Conservation (phyloP, 2,329 filamentous ascomycete species). For the Calonectria pteridis region DNA sequence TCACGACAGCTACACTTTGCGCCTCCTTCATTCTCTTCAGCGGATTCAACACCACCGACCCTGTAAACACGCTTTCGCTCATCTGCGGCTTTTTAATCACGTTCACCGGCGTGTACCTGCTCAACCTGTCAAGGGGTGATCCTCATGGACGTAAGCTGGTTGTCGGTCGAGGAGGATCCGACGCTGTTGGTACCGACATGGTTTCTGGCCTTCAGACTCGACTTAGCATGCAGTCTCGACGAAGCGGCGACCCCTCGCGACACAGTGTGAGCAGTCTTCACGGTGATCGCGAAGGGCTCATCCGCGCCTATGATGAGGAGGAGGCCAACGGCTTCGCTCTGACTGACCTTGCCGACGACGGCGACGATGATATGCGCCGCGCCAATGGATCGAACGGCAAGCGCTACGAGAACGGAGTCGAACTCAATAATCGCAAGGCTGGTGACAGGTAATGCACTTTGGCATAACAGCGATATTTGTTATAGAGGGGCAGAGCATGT, state of each 20-base stretch:
- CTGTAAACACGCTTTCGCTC: conserved; percentile 91
- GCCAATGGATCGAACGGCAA: conserved; percentile 58
- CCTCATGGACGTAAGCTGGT: conserved; percentile 81
- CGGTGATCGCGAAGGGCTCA: conserved; percentile 83
- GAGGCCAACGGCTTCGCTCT: conserved; percentile 80
- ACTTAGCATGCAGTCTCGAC: conserved; percentile 90
- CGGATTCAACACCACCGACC: conserved; percentile 94
- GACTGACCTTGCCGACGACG: conserved; percentile 83
- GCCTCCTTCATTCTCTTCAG: conserved; percentile 97
- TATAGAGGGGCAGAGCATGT: conserved; percentile 21
- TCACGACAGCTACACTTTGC: conserved; percentile 92
- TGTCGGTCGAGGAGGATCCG: conserved; percentile 71
- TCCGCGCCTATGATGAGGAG: conserved; percentile 91
- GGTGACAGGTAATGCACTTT: conserved; percentile 46
- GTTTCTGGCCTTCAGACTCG: conserved; percentile 91
- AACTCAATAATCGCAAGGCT: conserved; percentile 63
- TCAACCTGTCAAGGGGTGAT: conserved; percentile 94
- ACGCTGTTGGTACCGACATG: conserved; percentile 91
- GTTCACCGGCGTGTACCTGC: conserved; percentile 93
- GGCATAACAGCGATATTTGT: conserved; percentile 37
- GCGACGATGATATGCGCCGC: conserved; percentile 69
- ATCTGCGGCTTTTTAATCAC: conserved; percentile 95
- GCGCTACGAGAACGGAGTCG: conserved; percentile 58
- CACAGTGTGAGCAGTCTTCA: conserved; percentile 74
- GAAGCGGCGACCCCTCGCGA: conserved; percentile 76